Evolutionary conservation across 2,329 filamentous ascomycete genomes (phyloP).

Genomic region (Stromatinia cepivora): DNA sequence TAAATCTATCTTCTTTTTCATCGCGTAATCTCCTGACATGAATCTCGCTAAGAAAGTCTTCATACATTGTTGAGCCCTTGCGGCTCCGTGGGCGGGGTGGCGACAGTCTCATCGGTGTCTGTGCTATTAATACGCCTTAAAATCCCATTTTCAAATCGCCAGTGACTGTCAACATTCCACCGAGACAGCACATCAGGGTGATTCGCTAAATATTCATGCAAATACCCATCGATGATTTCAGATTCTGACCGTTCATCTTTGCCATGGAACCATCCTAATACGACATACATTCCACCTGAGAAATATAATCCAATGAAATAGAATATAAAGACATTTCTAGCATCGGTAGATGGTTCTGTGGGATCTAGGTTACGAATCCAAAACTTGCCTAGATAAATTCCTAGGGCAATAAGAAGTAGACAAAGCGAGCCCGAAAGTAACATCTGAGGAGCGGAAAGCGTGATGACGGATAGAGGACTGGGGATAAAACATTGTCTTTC

Average conservation of each 20-base stretch:
- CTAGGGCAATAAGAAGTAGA: not conserved
- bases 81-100: not conserved
- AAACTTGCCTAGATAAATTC: not conserved
- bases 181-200: not conserved
- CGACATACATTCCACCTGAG: not conserved
- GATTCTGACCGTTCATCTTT: no score
- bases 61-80: not conserved
- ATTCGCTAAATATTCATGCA: not conserved
- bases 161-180: not conserved
- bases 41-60: not conserved
- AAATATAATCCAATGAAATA: not conserved
- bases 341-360: not conserved
- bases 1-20: no score
- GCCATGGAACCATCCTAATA: not conserved
- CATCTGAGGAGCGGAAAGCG: not conserved
- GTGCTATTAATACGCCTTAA: not conserved
- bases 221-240: not conserved
- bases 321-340: constrained; percentile 10
- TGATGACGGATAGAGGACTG: not conserved
- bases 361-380: not conserved
- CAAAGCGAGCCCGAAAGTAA: not conserved
- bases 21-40: no score
- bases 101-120: not conserved
- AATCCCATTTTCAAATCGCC: not conserved
- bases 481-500: not conserved